Percentiles rank a stretch among this genome's conserved stretches.
Conservation (phyloP, 257 asterid genomes). For the Jacaranda mimosifolia region DNA sequence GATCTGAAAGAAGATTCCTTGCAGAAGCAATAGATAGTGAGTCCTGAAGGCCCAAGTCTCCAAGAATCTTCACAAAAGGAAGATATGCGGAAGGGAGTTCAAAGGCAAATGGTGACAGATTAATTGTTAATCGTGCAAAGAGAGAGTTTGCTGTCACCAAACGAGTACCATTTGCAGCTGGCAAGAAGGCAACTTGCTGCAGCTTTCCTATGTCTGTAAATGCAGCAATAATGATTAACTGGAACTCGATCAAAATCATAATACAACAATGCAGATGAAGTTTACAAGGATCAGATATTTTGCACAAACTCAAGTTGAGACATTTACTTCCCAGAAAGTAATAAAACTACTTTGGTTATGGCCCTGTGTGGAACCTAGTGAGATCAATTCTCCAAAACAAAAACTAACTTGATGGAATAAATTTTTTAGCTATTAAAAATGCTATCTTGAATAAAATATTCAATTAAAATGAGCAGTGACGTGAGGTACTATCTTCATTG, state of each 20-base stretch:
- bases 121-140: constrained; percentile 82
- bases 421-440: not conserved
- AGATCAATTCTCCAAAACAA: constrained; percentile 8
- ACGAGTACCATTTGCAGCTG: constrained; percentile 97
- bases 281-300: constrained; percentile 23
- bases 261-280: constrained; percentile 30
- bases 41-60: constrained; percentile 88
- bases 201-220: constrained; percentile 68
- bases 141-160: constrained; percentile 90
- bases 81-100: constrained; percentile 88
- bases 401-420: not conserved
- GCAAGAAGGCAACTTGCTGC: constrained; percentile 87
- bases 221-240: constrained; percentile 30
- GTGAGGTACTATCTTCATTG: constrained; percentile 10
- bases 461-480: constrained; percentile 10
- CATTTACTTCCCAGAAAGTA: not conserved
- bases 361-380: constrained; percentile 2
- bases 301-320: constrained; percentile 26
- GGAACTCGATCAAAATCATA: constrained; percentile 25
- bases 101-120: constrained; percentile 94
- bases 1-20: constrained; percentile 78
- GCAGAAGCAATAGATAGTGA: constrained; percentile 75
- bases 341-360: not conserved
- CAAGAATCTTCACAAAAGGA: constrained; percentile 82
- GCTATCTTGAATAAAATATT: constrained; percentile 11